Evolutionary conservation across 345 rosid genomes (phyloP).

Genomic region (Atalantia buxifolia): DNA sequence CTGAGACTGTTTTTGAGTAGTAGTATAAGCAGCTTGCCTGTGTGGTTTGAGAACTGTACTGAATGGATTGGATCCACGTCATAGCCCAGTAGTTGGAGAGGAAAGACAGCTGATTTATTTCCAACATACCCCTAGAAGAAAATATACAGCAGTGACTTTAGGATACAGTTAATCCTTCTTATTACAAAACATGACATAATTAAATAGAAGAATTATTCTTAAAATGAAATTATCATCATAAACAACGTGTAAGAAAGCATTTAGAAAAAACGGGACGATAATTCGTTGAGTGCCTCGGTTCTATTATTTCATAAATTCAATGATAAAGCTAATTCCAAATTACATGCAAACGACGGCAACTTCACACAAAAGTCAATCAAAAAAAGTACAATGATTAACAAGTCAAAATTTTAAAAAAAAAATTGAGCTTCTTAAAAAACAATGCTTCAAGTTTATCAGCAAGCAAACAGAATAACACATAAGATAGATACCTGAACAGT

Average conservation of each 20-base stretch:
- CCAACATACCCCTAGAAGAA: slow-evolving; percentile 88
- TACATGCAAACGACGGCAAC: neutral
- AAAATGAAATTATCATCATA: too few species aligned
- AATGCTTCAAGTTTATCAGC: neutral
- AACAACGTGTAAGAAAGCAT: neutral
- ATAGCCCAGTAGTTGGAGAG: slow-evolving; percentile 89
- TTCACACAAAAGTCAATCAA: neutral
- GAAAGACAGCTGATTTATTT: slow-evolving; percentile 94
- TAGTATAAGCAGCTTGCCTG: slow-evolving; percentile 62
- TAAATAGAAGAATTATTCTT: neutral
- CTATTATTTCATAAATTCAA: neutral
- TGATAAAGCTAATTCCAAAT: neutral
- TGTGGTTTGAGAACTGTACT: slow-evolving; percentile 96
- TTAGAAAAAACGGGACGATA: neutral
- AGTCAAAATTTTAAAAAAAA: neutral
- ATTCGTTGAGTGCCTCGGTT: too few species aligned
- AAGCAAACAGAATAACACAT: neutral
- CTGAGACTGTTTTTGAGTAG: slow-evolving; percentile 30
- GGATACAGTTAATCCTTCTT: neutral
- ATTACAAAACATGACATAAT: neutral
- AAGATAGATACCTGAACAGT: slow-evolving; percentile 72
- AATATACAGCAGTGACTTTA: slow-evolving; percentile 5
- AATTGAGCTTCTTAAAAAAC: neutral
- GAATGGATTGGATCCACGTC: slow-evolving; percentile 98
- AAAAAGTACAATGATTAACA: neutral